Base-by-base conservation (phyloP, 2,329 filamentous ascomycete species). In the Didymella segeticola region DNA sequence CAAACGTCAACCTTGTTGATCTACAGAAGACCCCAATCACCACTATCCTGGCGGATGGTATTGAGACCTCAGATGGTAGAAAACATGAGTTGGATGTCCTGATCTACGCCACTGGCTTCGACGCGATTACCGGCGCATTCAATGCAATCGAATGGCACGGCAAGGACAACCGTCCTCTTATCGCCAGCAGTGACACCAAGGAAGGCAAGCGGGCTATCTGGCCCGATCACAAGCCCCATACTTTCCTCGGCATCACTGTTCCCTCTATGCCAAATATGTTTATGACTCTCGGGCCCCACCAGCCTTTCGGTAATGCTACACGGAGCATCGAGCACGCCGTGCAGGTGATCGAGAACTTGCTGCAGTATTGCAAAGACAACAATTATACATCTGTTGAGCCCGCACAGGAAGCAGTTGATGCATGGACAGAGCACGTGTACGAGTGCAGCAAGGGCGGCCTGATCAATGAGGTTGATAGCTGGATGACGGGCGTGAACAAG, bases 401-500 rank as follows among this genome's bases (percentile, higher is more conserved):
- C 2, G 79, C 74, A 0, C 57, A 71, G 5, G 70, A 78, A 31
- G 75, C 67, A 0, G 60, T 83, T 30, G 69, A 72, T 67, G 7
- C 45, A 5, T 82, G 80, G 80, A 80, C 77, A 0, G 66, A 79
- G 31, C 81, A 83, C 69, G 81, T 83, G 3, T 65, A 75, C 22
- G 72, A 79, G 5, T 80, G 79, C 45, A 75, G 76, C 0, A 64
- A 77, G 26, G 81, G 80, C 0, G 50, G 78, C 4, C 57, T 83
- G 22, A 71, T 75, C 0, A 80, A 78, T 56, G 75, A 81, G 53
- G 77, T 82, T 0, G 80, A 83, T 56, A 78, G 75, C 3, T 84
- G 81, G 82, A 82, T 83, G 80, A 83, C 80, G 2, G 82, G 81
- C 0, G 78, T 83, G 1, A 83, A 83, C 57, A 80, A 74, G 57